Evolutionary conservation across 441 rosid genomes (phyloP), one percentile per base, ranked within the genome.

Genomic region (Syzygium malaccense): DNA sequence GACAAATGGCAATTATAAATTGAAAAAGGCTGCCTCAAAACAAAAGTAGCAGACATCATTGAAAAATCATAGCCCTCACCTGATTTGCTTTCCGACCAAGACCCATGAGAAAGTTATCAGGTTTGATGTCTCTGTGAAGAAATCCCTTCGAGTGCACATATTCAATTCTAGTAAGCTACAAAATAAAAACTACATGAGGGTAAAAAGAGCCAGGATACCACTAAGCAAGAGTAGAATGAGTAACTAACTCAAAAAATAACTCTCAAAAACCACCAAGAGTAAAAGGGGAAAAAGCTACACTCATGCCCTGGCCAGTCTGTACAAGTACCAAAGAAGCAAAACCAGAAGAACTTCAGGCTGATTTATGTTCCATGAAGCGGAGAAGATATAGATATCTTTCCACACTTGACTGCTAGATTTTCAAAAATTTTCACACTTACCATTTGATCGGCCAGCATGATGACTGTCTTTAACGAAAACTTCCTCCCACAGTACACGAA

Each of bases 61-160:
- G 51, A 23, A 30, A 48, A 87, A 79, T 37, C 33, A 88, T 83
- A 85, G 60, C 23, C 7, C 8, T 88, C 55, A 95, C 99, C 99
- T 97, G 99, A 93, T 95, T 96, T 57, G 99, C 99, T 93, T 96
- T 96, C 30, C 97, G 94, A 26, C 98, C 98, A 55, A 96, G 95
- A 64, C 99, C 99, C 99, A 97, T 97, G 86, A 97, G 97, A 68
- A 96, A 97, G 94, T 97, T 96, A 93, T 97, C 99, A 2, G 99
- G 99, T 87, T 96, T 96, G 51, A 97, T 96, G 90, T 96, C 99
- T 93, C 99, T 95, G 89, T 96, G 99, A 87, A 97, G 92, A 93
- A 95, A 96, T 48, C 99, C 98, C 92, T 95, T 97, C 14, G 99
- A 95, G 90, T 98, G 98, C 79, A 95, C 96, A 90, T 92, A 96